Evolutionary conservation across 2,329 filamentous ascomycete genomes (phyloP), one percentile per base, ranked within the genome.

Genomic region (Fusarium sp.): DNA sequence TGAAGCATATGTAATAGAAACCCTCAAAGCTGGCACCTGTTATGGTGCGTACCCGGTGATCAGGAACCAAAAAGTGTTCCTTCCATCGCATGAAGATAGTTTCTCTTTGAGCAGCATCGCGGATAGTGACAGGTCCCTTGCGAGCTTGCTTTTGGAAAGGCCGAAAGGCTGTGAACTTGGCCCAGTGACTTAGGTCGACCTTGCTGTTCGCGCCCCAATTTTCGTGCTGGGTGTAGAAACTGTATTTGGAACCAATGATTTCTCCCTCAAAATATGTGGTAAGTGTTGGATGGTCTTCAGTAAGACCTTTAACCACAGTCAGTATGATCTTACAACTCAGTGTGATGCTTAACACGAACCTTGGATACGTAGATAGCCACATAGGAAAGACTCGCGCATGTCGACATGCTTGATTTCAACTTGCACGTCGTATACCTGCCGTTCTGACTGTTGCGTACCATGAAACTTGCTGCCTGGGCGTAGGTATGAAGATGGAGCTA

Each of bases 81-180:
- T 99, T 99, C 96, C 96, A 99, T 63, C 96, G 89, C 96, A 99
- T 99, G 76, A 97, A 99, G 32, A 99, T 90, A 77, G 96, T 90
- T 72, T 97, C 94, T 67, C 89, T 86, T 76, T 96, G 92, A 47
- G 88, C 87, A 71, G 91, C 88, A 72, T 96, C 91, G 82, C 89
- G 82, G 82, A 89, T 83, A 82, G 76, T 71, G 27, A 84, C 78
- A 22, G 88, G 78, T 17, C 87, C 86, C 71, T 85, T 88, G 45
- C 82, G 83, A 33, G 84, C 85, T 59, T 84, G 82, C 73, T 87
- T 88, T 44, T 82, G 79, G 60, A 95, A 89, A 3, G 92, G 93
- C 54, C 91, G 88, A 84, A 96, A 98, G 10, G 94, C 91, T 3
- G 88, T 87, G 78, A 99, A 98, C 70, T 95, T 92, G 62, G 87